Conservation (phyloP, 176 grass and related monocot genomes). For the Triticum urartu region DNA sequence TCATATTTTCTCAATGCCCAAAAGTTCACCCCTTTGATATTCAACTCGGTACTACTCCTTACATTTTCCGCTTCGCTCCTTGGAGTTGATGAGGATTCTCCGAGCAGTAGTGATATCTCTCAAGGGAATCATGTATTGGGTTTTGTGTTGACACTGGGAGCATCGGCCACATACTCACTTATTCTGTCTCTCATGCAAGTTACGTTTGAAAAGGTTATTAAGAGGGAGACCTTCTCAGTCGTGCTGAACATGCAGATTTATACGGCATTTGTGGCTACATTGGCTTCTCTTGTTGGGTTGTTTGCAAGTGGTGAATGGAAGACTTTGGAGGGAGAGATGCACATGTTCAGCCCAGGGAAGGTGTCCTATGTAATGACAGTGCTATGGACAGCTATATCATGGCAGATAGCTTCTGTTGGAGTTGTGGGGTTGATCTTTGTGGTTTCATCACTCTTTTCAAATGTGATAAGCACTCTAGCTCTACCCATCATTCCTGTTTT, state of each 20-base stretch:
- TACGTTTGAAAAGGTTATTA: constrained; percentile 78
- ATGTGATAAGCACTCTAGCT: constrained; percentile 84
- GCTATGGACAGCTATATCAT: constrained; percentile 73
- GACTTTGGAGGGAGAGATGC: constrained; percentile 70
- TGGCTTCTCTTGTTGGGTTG: constrained; percentile 61
- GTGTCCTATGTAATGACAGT: constrained; percentile 82
- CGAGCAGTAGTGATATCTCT: constrained; percentile 21
- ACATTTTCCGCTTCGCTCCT: constrained; percentile 82
- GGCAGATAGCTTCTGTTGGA: constrained; percentile 77
- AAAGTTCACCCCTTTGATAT: constrained; percentile 70
- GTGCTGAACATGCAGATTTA: constrained; percentile 80
- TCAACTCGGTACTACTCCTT: constrained; percentile 77
- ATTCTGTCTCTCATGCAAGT: constrained; percentile 96
- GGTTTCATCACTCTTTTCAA: constrained; percentile 89
- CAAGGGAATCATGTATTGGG: constrained; percentile 52
- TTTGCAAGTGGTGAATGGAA: constrained; percentile 88
- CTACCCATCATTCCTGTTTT: constrained; percentile 77
- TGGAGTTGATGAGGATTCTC: constrained; percentile 53
- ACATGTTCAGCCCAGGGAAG: constrained; percentile 55
- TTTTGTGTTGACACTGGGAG: constrained; percentile 71
- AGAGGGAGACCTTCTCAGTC: constrained; percentile 66
- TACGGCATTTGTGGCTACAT: constrained; percentile 56
- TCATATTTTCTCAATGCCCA: constrained; percentile 83
- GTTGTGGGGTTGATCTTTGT: constrained; percentile 86
- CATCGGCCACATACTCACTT: constrained; percentile 82